Conservation (phyloP, 768 basidiomycete species). For the Agaricus bisporus region DNA sequence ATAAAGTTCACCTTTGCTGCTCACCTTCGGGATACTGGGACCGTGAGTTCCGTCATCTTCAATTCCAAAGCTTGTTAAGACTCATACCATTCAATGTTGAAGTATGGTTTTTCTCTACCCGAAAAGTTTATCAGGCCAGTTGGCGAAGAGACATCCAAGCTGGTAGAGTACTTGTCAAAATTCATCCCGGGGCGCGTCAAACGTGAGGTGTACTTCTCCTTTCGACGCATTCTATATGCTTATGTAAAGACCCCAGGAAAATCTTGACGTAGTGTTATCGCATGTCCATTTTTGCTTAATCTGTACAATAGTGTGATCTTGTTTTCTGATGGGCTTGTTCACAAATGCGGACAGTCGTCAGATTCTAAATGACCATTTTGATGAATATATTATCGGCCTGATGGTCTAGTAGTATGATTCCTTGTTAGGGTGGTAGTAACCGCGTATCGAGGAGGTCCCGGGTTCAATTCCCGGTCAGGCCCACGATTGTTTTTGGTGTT, state of each 20-base stretch:
- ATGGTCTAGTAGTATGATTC: slow-evolving; percentile 10
- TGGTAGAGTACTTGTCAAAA: slow-evolving; percentile 60
- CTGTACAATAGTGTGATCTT: no score
- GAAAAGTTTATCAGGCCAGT: slow-evolving; percentile 68
- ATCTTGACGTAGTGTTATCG: not conserved
- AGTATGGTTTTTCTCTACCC: slow-evolving; percentile 79
- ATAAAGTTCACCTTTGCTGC: slow-evolving; percentile 29
- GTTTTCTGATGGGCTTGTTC: no score
- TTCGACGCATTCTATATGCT: not conserved
- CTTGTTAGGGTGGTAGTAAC: not conserved
- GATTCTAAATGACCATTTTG: not conserved
- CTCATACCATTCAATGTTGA: not conserved
- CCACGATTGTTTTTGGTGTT: slow-evolving; percentile 17
- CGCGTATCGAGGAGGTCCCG: slow-evolving; percentile 60
- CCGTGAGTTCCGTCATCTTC: slow-evolving; percentile 18
- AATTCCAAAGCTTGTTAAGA: no score
- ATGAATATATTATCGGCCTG: not conserved
- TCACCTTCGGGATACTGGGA: slow-evolving; percentile 30
- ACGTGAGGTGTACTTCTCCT: not conserved
- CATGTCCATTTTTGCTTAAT: not conserved
- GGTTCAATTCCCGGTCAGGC: slow-evolving; percentile 76
- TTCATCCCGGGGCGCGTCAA: slow-evolving; percentile 43
- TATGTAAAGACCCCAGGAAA: not conserved
- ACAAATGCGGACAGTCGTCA: not conserved
- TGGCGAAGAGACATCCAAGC: slow-evolving; percentile 66